A percentile compares a stretch with the other conserved stretches of the same genome.
Conservation (phyloP, 257 asterid genomes). For the Eucommia ulmoides region DNA sequence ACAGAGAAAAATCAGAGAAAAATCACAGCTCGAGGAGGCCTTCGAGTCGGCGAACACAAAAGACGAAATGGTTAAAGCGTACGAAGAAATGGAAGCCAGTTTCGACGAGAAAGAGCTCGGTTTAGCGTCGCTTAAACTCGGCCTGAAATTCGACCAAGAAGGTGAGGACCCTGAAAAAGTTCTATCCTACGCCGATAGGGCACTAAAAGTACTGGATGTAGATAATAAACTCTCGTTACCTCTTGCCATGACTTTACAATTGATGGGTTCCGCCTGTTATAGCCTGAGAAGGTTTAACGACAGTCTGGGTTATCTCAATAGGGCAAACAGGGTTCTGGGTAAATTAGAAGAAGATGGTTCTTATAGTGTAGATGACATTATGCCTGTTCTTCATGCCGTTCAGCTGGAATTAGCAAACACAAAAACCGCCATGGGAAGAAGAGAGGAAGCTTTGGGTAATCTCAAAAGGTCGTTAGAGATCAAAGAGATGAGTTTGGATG, state of each 20-base stretch:
- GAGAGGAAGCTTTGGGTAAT: constrained; percentile 79
- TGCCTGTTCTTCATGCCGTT: constrained; percentile 68
- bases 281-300: constrained; percentile 61
- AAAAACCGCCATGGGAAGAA: constrained; percentile 83
- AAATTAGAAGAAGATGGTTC: constrained; percentile 38
- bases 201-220: constrained; percentile 41
- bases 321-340: constrained; percentile 62
- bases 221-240: constrained; percentile 50
- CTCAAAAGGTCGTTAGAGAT: constrained; percentile 67
- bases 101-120: constrained; percentile 70
- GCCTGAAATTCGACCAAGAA: constrained; percentile 73
- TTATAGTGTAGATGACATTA: constrained; percentile 30
- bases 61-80: constrained; percentile 45
- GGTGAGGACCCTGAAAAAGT: constrained; percentile 66
- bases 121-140: constrained; percentile 68
- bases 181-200: constrained; percentile 55
- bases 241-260: constrained; percentile 77
- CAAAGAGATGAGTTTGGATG: constrained; percentile 59
- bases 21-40: constrained; percentile 61
- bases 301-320: constrained; percentile 70
- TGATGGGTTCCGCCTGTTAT: constrained; percentile 65
- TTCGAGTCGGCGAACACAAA: constrained; percentile 71
- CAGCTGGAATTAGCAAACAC: constrained; percentile 60
- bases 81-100: constrained; percentile 50
- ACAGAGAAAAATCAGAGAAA: constrained; percentile 56